Evolutionary conservation across 2,329 filamentous ascomycete species (phyloP), one percentile per base, ranked within the genome.

Genomic region (Penicillium nordicum): DNA sequence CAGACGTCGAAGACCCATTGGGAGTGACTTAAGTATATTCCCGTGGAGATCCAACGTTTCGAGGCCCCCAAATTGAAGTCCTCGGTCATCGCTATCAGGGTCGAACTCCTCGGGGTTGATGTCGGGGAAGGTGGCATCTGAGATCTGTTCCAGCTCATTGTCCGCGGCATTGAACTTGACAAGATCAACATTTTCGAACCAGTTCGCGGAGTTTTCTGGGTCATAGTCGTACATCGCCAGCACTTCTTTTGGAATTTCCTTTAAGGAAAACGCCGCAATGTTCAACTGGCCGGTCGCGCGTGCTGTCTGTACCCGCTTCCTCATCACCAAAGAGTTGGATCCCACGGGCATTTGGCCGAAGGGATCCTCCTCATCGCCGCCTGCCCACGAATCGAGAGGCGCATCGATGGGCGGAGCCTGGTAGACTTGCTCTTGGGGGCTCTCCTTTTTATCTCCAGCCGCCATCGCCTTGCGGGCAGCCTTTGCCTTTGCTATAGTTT

Each of bases 401-500:
- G 61, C 49, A 47, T 69, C 67, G 18, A 48, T 45, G 37, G 63
- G 38, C 2, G 55, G 58, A 10, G 59, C 52, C 29, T 65, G 58
- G 18, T 66, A 57, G 11, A 21, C 43, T 16, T 41, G 21, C 32
- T 21, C 7, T 57, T 21, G 36, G 12, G 18, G 49, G 7, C 4
- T 14, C n/a, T 59, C 51, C 21, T 50, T 50, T 9, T 57, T 57
- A 61, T 69, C 57, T 68, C 74, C 53, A 68, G 67, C 50, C 50
- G 60, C 69, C 5, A 72, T 71, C 11, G 83, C 86, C 59, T 85
- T 83, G 55, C 85, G 88, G 2, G 91, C 89, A 2, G 92, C 92
- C 69, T 93, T 96, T 0, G 94, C 93, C 66, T 92, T 93, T 37
- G 92, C 91, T 60, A 97, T 97, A 52, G 94, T 92, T 50, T 97